Conservation (phyloP, 1,284 basidiomycete genomes). For the Ganoderma multipileum region DNA sequence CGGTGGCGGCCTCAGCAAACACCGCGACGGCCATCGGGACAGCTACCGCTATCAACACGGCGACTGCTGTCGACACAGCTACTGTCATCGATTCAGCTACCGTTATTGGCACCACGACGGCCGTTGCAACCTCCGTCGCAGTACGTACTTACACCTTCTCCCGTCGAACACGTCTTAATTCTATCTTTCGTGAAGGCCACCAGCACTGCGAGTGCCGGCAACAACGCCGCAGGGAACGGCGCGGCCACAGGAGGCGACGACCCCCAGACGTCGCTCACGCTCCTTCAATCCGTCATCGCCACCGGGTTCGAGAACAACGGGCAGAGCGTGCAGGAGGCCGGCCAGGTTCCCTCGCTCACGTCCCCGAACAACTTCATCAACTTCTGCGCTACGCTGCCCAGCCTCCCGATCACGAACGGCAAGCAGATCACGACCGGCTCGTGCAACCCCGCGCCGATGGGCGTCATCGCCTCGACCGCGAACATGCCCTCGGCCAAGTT, state of each 20-base stretch:
- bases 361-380: conserved; percentile 64
- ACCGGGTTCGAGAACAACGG: conserved; percentile 41
- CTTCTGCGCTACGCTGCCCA: conserved; percentile 43
- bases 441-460: conserved; percentile 70
- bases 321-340: conserved; percentile 45
- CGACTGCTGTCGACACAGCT: conserved; percentile 21
- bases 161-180: conserved; percentile 16
- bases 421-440: conserved; percentile 57
- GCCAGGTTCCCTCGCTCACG: conserved; percentile 50
- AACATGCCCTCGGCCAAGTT: conserved; percentile 68
- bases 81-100: conserved; percentile 9
- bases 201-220: conserved; percentile 8
- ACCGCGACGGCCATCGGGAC: conserved; percentile 10
- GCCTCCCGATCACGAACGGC: conserved; percentile 51
- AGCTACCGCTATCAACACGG: conserved; percentile 27
- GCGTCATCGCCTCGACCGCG: conserved; percentile 56
- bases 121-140: not conserved
- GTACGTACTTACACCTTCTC: not conserved
- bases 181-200: conserved; percentile 9
- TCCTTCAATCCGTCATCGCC: conserved; percentile 31
- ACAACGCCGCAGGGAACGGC: conserved; percentile 14
- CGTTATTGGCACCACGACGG: conserved; percentile 9
- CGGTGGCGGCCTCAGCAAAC: conserved; percentile 1
- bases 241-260: conserved; percentile 23
- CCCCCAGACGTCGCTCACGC: conserved; percentile 38